A percentile compares a stretch with the other conserved stretches of the same genome.
Conservation (phyloP, 306 rosid species). For the Elaeagnus macrophylla region DNA sequence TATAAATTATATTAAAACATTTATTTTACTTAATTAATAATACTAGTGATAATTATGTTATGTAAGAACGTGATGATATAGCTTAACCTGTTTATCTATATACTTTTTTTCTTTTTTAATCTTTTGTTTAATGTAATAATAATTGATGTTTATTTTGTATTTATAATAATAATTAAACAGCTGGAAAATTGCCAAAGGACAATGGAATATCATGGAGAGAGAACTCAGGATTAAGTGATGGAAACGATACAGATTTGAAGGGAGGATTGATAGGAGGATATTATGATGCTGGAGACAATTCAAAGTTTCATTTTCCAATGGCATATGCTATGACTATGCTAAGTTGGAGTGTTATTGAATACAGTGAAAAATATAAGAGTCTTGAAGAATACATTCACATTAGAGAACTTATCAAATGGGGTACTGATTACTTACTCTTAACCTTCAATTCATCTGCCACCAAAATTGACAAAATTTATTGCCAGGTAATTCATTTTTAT, state of each 20-base stretch:
- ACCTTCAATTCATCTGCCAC: conserved; percentile 58
- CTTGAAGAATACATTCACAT: conserved; percentile 31
- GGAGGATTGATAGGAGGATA: conserved; percentile 57
- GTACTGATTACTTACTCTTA: conserved; percentile 54
- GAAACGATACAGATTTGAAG: conserved; percentile 22
- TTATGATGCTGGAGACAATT: conserved; percentile 68
- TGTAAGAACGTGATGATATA: no score
- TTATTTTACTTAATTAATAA: no score
- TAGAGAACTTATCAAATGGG: conserved; percentile 51
- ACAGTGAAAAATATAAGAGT: conserved; percentile 9
- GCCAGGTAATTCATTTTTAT: conserved; percentile 29
- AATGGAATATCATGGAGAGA: conserved; percentile 54
- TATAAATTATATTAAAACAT: no score
- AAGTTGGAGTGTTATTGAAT: conserved; percentile 61
- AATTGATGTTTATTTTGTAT: no score
- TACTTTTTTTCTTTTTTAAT: no score
- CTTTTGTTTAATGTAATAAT: no score
- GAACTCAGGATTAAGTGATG: conserved; percentile 49
- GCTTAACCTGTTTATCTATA: no score
- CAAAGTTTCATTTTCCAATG: conserved; percentile 54
- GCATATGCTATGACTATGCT: conserved; percentile 61
- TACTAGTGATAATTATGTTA: no score
- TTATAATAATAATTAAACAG: conserved; percentile 15
- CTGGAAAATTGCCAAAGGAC: conserved; percentile 37
- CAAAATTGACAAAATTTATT: conserved; percentile 34